Base-by-base conservation (phyloP, 345 rosid species). In the Eucalyptus decipiens region DNA sequence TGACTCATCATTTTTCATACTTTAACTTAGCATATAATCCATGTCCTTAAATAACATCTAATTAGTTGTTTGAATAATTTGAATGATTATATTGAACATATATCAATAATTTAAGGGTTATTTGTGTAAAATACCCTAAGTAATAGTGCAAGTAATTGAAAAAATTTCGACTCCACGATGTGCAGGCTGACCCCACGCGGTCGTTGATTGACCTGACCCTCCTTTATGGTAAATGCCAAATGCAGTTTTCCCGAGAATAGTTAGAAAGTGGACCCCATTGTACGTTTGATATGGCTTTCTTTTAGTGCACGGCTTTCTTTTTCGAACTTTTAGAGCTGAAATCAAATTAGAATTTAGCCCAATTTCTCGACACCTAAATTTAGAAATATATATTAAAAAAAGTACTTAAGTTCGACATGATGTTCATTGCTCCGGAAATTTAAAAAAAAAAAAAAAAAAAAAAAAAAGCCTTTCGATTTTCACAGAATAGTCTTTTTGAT, bases 111-210 rank as follows among this genome's bases (percentile, higher is more conserved):
- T 37, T 1, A 9, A 5, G 26, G 1, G 45, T 19, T 2, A 21
- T 6, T 19, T 21, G 23, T 72, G 28, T 34, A 9, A 37, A 34
- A 34, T 34, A 9, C 21, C 23, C 4, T 19, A 19, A 72, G 26
- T 0, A 72, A 72, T 3, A 2, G 14, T 19, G 40, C 5, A 19
- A 37, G 19, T 19, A 37, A 72, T 2, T 37, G 26, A 34, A 65
- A 65, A 17, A 2, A 0, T 15, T 14, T 16, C 3, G 6, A 65
- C 19, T 7, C 40, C 10, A n/a, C 37, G 17, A n/a, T n/a, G 37
- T 4, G 32, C 40, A 15, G n/a, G 16, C 19, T 50, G 52, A 50
- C 52, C 52, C 2, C 76, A 4, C 72, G 3, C 6, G 16, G 7
- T n/a, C 37, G 32, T 13, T n/a, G 76, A 65, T 65, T 65, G 76